Base-by-base conservation (phyloP, 1,284 basidiomycete genomes). In the Papiliotrema laurentii region DNA sequence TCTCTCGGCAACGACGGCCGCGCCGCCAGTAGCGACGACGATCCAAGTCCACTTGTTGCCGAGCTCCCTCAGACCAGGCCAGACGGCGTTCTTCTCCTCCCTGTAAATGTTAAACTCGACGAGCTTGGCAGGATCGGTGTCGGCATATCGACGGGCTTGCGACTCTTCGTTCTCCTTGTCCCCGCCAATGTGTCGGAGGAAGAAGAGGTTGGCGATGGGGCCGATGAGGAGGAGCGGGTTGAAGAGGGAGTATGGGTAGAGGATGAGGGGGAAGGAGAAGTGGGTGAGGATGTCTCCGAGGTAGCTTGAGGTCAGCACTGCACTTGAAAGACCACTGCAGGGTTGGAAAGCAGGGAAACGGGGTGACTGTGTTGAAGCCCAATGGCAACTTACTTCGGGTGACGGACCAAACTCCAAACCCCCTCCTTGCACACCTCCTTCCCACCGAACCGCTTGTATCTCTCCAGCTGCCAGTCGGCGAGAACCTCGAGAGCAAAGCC, bases 391-490 rank as follows among this genome's bases (percentile, higher is more conserved):
- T 43, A 61, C 59, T 62, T 63, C 18, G 60, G 63, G 47, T 64
- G 60, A 31, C 63, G 53, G 36, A 63, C 60, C 30, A 60, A 58
- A 41, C 51, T 56, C 62, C 60, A 62, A 3, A 64, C 62, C 13
- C 60, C 60, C 9, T 45, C 36, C 24, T 48, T 49, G 21, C 50
- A 37, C 5, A 63, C 19, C 19, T 50, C 50, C 16, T 37, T 22
- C 7, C 53, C 48, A 9, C 50, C 48, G n/a, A 36, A 18, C n/a
- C 36, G 30, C 43, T 63, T 56, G 45, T 55, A 43, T 13, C 24
- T 16, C 31, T 42, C 46, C n/a, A 59, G 27, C 41, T 64, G 61
- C 37, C 36, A 55, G 38, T 64, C 61, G 13, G 59, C 59, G 4
- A 56, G 35, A 1, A 51, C 30, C 27, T 61, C 60, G 25, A 61